Conservation (phyloP, 23 red algal species). For the Cyanidium caldarium region DNA sequence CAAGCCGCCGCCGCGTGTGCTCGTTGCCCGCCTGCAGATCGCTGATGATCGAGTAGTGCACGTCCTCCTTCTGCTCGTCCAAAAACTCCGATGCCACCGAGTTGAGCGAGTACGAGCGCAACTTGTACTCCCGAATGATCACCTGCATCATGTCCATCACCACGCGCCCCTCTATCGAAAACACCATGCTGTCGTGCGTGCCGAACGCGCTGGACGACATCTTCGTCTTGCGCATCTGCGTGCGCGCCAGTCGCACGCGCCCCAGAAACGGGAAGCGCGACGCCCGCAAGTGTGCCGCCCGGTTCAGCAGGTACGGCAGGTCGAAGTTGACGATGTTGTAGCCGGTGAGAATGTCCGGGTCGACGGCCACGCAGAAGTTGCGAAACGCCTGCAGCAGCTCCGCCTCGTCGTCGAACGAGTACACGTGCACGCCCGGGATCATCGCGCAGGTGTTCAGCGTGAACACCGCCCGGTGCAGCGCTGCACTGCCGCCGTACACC, state of each 20-base stretch:
- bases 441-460: conserved; percentile 74
- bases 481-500: conserved; percentile 26
- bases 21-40: conserved; percentile 81
- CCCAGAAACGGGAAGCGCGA: conserved; percentile 72
- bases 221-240: conserved; percentile 56
- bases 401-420: conserved; percentile 35
- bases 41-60: conserved; percentile 92
- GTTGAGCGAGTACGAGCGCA: conserved; percentile 96
- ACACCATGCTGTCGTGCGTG: conserved; percentile 67
- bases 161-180: conserved; percentile 77
- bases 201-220: conserved; percentile 93
- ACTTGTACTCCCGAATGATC: conserved; percentile 85
- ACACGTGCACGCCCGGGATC: conserved; percentile 63
- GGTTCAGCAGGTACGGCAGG: conserved; percentile 88
- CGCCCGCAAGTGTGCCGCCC: conserved; percentile 36
- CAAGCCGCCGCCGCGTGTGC: conserved; percentile 73
- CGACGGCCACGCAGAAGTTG: conserved; percentile 34
- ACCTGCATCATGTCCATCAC: conserved; percentile 97
- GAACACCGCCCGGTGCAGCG: conserved; percentile 35
- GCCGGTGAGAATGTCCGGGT: conserved; percentile 91
- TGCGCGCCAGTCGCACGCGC: conserved; percentile 23
- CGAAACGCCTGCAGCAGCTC: conserved; percentile 62
- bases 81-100: conserved; percentile 93
- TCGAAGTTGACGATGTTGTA: conserved; percentile 99
- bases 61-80: conserved; percentile 97